Percentiles rank a stretch among this genome's conserved stretches.
phyloP scores from a whole-genome alignment of 257 asterid genomes.

The Thymus quinquecostatus region DNA sequence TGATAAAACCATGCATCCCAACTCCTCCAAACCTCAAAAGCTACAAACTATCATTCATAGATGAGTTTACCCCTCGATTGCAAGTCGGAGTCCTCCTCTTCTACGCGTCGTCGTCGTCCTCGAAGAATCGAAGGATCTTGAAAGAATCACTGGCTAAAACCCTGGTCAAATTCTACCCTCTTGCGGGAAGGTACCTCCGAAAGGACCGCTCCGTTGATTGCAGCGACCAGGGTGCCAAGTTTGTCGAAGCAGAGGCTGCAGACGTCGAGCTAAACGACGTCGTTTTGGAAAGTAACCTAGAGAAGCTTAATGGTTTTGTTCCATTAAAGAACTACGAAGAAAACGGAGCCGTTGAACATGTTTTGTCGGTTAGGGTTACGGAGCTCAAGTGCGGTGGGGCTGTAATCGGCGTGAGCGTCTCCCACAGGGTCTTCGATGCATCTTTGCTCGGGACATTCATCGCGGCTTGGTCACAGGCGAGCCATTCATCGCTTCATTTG shows the following conservation, averaged over 20 bases:
- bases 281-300: neutral
- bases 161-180: slow-evolving; percentile 20
- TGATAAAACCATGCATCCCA: no score
- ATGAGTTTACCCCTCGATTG: no score
- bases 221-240: slow-evolving; percentile 27
- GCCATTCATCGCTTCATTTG: neutral
- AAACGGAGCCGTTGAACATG: neutral
- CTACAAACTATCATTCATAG: no score
- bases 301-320: neutral
- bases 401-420: neutral
- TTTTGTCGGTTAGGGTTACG: slow-evolving; percentile 11
- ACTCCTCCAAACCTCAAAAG: no score
- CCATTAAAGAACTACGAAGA: neutral
- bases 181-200: slow-evolving; percentile 28
- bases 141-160: no score
- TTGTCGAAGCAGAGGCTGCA: slow-evolving; percentile 20
- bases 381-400: slow-evolving; percentile 23
- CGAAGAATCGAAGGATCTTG: no score
- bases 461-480: slow-evolving; percentile 36
- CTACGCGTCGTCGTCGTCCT: no score
- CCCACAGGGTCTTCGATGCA: slow-evolving; percentile 14
- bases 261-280: neutral
- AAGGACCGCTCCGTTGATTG: slow-evolving; percentile 13
- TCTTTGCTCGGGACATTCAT: slow-evolving; percentile 34
- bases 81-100: no score